Evolutionary conservation across 176 grass and related monocot genomes (phyloP), one percentile per base, ranked within the genome.

Genomic region (Cenchrus purpureus): DNA sequence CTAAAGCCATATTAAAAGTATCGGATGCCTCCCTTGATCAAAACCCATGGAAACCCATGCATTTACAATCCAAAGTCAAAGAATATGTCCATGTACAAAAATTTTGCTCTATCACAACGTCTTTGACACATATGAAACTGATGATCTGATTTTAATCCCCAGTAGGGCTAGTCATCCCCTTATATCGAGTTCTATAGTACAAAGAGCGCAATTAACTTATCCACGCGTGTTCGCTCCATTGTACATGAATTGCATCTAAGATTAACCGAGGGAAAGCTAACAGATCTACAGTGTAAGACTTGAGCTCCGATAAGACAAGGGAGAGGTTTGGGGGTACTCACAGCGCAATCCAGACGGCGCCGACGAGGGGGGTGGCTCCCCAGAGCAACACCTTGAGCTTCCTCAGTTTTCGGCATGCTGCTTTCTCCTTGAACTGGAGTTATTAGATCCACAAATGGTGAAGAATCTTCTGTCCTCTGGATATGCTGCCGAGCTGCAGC

Each of bases 341-440:
- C 97, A 91, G 79, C 12, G 86, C 62, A 88, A 99, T 99, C 94
- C 94, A 99, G 79, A 91, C 54, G 77, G 86, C 97, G n/a, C 97
- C 97, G 53, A 94, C 82, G 87, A 99, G 92, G 61, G 91, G 97
- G 13, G 92, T 44, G 74, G 90, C 91, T 77, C 97, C 97, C 91
- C 93, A 99, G 70, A 96, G 65, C 84, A 99, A 51, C 65, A 87
- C 28, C 81, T 80, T 88, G 48, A 86, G 65, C 52, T 40, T 83
- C 57, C 54, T 80, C 48, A 34, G 70, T 84, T 79, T 50, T 20
- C 76, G 81, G 16, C 34, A 22, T 31, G 31, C 31, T 84, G 78
- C 59, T 61, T 61, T 90, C 74, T 77, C 20, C 64, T 72, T 77
- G 58, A 65, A 61, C 54, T 84, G 76, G 57, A 77, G 82, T 69